Conservation (phyloP, 306 rosid species). For the Quercus robur region DNA sequence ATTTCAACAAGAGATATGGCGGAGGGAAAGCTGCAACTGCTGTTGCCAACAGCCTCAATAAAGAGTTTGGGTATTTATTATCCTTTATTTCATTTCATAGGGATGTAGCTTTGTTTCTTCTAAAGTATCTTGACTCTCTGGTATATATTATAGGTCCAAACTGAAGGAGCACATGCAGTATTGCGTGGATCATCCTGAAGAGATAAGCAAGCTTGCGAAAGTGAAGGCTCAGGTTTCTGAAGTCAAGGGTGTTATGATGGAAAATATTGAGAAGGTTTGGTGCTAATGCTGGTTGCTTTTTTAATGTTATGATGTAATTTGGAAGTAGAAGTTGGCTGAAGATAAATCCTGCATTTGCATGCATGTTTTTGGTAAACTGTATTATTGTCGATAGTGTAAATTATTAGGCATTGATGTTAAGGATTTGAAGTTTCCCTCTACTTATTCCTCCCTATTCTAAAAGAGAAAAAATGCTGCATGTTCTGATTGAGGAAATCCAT, state of each 20-base stretch:
- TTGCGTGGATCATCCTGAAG: conserved; percentile 92
- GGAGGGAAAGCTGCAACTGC: conserved; percentile 94
- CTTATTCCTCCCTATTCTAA: too few species aligned
- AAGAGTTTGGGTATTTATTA: conserved; percentile 74
- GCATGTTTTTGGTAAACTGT: neutral
- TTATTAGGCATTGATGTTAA: neutral
- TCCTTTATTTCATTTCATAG: neutral
- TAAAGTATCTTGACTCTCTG: conserved; percentile 1
- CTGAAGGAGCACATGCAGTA: conserved; percentile 95
- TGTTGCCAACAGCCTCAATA: conserved; percentile 54
- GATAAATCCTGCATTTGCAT: neutral
- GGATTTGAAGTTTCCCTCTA: neutral
- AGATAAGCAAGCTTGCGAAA: conserved; percentile 92
- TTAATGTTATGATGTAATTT: neutral
- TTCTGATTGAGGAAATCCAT: neutral
- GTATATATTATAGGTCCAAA: conserved; percentile 52
- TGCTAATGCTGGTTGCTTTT: neutral
- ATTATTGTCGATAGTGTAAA: neutral
- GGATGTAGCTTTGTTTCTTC: neutral
- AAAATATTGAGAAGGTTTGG: conserved; percentile 85
- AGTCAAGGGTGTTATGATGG: conserved; percentile 99
- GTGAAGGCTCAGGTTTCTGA: conserved; percentile 98
- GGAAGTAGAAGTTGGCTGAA: neutral
- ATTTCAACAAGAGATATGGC: conserved; percentile 70
- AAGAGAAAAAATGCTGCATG: neutral